phyloP scores from a whole-genome alignment of 2,329 filamentous ascomycete genomes.

The Neoarthrinium moseri region DNA sequence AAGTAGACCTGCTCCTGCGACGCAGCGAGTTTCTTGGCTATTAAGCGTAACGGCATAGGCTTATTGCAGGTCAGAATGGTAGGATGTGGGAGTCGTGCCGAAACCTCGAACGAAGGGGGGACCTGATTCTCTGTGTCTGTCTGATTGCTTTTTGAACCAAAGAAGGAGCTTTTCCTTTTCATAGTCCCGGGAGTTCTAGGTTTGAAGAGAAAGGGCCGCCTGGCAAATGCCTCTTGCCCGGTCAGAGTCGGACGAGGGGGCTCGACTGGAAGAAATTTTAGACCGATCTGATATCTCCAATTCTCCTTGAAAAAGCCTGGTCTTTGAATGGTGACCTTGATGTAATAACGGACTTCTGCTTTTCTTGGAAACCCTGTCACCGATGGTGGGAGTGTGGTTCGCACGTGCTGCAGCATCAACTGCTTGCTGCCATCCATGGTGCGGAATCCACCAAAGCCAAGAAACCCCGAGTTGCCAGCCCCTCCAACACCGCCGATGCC shows the following conservation, averaged over 20 bases:
- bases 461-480: constrained; percentile 36
- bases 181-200: constrained; percentile 33
- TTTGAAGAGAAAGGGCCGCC: constrained; percentile 63
- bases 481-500: constrained; percentile 51
- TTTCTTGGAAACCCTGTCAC: constrained; percentile 82
- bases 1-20: constrained; percentile 71
- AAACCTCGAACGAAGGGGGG: constrained; percentile 72
- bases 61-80: constrained; percentile 87
- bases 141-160: constrained; percentile 10
- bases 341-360: constrained; percentile 89
- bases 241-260: constrained; percentile 69
- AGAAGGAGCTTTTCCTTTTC: constrained; percentile 39
- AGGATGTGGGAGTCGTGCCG: constrained; percentile 80
- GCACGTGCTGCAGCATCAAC: constrained; percentile 69
- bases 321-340: constrained; percentile 93
- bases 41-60: constrained; percentile 74
- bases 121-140: constrained; percentile 32
- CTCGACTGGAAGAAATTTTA: constrained; percentile 92
- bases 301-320: constrained; percentile 90
- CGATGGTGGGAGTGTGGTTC: constrained; percentile 83
- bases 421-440: constrained; percentile 65
- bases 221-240: constrained; percentile 79
- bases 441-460: constrained; percentile 52
- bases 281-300: constrained; percentile 64
- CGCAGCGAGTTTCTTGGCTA: constrained; percentile 73